These are phyloP conservation scores for Jacaranda mimosifolia DNA, from an alignment of 257 asterid genomes.

Conservation along the genomic window DNA sequence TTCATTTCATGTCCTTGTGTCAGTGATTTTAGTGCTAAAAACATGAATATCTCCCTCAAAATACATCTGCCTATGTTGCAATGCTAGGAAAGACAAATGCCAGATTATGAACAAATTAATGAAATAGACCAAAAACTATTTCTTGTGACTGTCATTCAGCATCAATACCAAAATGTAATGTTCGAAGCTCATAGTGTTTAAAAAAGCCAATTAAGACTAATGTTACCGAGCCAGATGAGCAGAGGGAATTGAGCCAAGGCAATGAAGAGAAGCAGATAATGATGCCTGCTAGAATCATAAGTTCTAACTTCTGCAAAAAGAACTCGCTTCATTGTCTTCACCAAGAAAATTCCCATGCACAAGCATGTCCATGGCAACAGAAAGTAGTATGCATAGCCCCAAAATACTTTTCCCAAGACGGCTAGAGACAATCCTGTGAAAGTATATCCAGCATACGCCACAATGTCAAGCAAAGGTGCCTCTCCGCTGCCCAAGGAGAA, in stretches of 20 bases:
- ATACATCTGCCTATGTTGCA: neutral
- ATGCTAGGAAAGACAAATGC: neutral
- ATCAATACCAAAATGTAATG: neutral
- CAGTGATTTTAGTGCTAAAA: neutral
- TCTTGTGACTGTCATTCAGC: too few species aligned
- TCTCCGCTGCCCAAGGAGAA: slow-evolving; percentile 60
- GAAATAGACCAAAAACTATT: neutral
- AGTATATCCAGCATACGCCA: slow-evolving; percentile 61
- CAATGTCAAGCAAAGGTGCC: slow-evolving; percentile 61
- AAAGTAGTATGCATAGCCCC: slow-evolving; percentile 54
- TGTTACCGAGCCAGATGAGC: slow-evolving; percentile 58
- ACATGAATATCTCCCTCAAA: neutral
- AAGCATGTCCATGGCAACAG: slow-evolving; percentile 57
- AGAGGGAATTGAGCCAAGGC: slow-evolving; percentile 64
- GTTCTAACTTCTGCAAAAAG: slow-evolving; percentile 58
- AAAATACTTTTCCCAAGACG: slow-evolving; percentile 50
- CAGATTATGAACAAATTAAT: slow-evolving; percentile 25
- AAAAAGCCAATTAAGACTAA: slow-evolving; percentile 59
- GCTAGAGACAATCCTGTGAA: slow-evolving; percentile 60
- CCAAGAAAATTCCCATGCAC: slow-evolving; percentile 64
- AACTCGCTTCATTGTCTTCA: slow-evolving; percentile 65
- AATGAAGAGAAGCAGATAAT: slow-evolving; percentile 57
- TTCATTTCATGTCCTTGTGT: too few species aligned
- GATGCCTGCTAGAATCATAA: slow-evolving; percentile 58
- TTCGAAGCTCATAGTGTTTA: neutral